These are phyloP conservation scores for Bombardia bombarda DNA, from an alignment of 495 filamentous ascomycete species.

Conservation along the genomic window DNA sequence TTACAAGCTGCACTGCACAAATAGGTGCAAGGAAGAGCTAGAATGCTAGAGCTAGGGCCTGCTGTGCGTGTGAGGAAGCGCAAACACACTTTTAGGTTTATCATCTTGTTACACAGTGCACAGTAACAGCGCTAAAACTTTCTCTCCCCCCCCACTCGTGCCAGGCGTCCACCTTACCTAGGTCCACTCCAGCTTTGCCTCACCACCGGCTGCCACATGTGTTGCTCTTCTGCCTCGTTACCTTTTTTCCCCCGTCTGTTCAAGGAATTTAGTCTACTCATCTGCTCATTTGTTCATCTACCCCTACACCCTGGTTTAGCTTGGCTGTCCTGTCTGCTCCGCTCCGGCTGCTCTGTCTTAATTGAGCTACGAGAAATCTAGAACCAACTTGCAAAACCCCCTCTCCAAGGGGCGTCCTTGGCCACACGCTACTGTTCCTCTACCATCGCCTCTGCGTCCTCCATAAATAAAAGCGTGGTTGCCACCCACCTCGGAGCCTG, in stretches of 20 bases:
- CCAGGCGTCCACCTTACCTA: too few relatives aligned
- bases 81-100: neutral
- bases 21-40: neutral
- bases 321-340: slow-evolving; percentile 9
- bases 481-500: slow-evolving; percentile 10
- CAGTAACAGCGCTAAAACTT: neutral
- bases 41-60: neutral
- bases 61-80: neutral
- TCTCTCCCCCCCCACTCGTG: slow-evolving; percentile 14
- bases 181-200: neutral
- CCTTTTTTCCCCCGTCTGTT: neutral
- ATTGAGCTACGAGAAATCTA: slow-evolving; percentile 16
- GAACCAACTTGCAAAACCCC: slow-evolving; percentile 9
- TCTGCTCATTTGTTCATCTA: neutral
- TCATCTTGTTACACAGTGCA: neutral
- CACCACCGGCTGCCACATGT: neutral
- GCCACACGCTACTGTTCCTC: slow-evolving; percentile 2
- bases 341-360: slow-evolving; percentile 15
- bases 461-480: slow-evolving; percentile 21
- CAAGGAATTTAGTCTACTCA: neutral
- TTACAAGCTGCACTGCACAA: neutral
- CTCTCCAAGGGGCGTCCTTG: slow-evolving; percentile 9
- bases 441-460: slow-evolving; percentile 3
- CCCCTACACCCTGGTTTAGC: slow-evolving; percentile 7
- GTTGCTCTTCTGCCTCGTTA: neutral